Evolutionary conservation across 108 stramenopile species (phyloP), one percentile per base, ranked within the genome.

Genomic region (Pelagomonas calceolata): DNA sequence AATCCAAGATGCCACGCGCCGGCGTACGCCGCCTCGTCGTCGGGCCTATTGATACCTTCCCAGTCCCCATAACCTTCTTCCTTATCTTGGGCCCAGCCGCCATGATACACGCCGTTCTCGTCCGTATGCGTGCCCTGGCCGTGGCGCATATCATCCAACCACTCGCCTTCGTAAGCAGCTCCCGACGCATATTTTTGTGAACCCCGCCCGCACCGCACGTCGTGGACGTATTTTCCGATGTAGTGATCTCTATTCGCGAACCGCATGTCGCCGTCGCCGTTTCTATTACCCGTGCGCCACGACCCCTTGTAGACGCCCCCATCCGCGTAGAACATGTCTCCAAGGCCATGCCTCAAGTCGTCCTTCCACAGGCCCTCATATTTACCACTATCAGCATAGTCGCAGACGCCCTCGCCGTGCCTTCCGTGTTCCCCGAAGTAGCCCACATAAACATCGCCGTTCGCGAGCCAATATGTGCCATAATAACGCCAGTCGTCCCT

Each of bases 161-260:
- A 75, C 31, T 70, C 68, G 37, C 74, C 74, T 36, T 75, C 70
- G 36, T 75, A 75, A 16, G 30, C 63, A 32, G 69, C 68, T 15
- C 74, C 74, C 15, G 69, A 69, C 33, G 32, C 69, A 36, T 30
- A 75, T 26, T 26, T 64, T 0, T 26, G 18, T 9, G 31, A 16
- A 15, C 74, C 74, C 0, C 37, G 64, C 44, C 74, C 74, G 32
- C 68, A 30, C 26, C 39, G 15, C 29, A 4, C 0, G 37, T 75
- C 34, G 14, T 60, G 10, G 34, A 15, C 15, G n/a, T 51, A 75
- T 18, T 43, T 60, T 4, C 74, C 74, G 30, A 70, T 0, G 69
- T 70, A 75, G 31, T 32, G 31, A 36, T 51, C 12, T 10, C 68
- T 3, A 30, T 34, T 7, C 68, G 43, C 29, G 43, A 31, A 69